Evolutionary conservation across 2,329 filamentous ascomycete species (phyloP).

Genomic region (Teratosphaeria epicoccoides): DNA sequence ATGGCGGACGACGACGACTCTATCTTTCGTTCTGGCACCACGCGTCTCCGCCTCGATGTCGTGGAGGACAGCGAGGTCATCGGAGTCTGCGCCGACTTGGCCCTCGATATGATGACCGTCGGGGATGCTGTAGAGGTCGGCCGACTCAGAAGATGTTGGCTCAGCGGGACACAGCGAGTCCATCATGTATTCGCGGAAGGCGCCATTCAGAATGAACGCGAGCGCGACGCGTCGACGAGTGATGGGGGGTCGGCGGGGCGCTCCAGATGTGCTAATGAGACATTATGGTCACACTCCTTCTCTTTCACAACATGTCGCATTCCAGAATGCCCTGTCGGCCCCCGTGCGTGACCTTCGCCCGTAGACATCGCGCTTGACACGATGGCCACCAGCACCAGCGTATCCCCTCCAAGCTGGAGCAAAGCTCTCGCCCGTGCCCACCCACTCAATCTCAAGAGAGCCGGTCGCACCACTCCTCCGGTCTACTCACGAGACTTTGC

Average conservation of each 20-base stretch:
- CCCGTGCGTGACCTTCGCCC: conserved; percentile 3
- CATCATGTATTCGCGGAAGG: neutral
- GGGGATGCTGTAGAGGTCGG: neutral
- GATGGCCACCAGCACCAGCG: conserved; percentile 2
- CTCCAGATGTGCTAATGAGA: neutral
- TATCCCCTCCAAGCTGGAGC: conserved; percentile 2
- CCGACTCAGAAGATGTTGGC: neutral
- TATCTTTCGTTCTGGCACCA: conserved; percentile 31
- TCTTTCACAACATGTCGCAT: neutral
- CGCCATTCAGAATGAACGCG: neutral
- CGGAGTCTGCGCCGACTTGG: conserved; percentile 9
- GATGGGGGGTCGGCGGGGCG: too few species aligned
- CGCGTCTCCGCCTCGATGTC: conserved; percentile 39
- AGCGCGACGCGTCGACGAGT: neutral
- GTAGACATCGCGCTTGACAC: neutral
- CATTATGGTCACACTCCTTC: neutral
- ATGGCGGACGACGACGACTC: conserved; percentile 44
- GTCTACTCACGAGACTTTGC: conserved; percentile 34
- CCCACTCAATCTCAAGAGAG: conserved; percentile 1
- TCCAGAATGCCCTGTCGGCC: neutral
- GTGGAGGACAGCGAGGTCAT: conserved; percentile 27
- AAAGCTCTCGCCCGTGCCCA: conserved; percentile 2
- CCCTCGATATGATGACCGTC: neutral
- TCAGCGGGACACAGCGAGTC: neutral
- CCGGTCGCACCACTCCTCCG: conserved; percentile 6